Evolutionary conservation across 2,329 filamentous ascomycete genomes (phyloP), one percentile per base, ranked within the genome.

Genomic region (Alternaria arbusti): DNA sequence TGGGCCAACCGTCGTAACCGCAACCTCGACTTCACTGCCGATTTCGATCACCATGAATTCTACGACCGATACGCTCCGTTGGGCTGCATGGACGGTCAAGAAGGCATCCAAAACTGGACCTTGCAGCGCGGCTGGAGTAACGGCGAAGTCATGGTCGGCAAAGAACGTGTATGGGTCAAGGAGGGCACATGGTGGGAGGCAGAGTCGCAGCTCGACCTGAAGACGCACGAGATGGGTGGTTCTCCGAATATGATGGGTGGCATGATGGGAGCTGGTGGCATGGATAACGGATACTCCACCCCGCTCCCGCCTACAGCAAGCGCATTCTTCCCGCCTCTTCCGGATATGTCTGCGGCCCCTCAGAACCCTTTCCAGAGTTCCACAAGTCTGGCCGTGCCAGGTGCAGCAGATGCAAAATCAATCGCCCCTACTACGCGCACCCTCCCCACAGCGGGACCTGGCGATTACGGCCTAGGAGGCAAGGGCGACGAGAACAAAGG

Each of bases 41-140:
- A 99, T 75, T 99, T 98, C 70, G 96, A 99, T 73, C 84, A 94
- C 6, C 93, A 97, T 15, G 96, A 99, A 78, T 98, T 99, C 73
- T 87, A 90, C 20, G 89, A 90, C 70, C 89, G 96, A 47, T 99
- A 97, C 77, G 85, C 89, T 6, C 84, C 88, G 6, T 86, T 99
- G 0, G 96, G 96, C 13, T 99, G 96, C 79, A 88, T 90, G 71
- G 93, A 97, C 68, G 96, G 96, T 60, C 89, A 89, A 66, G 96
- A 99, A 66, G 96, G 95, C 51, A 94, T 97, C 57, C 93, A 98
- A 76, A 96, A 88, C 73, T 99, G 95, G 93, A 86, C 96, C 61
- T 86, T 98, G 54, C 94, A 98, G 81, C 90, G 96, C 62, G 96
- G 96, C 2, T 99, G 96, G 96, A 97, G 93, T 82, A 99, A 99